Percentiles rank a stretch among this genome's conserved stretches.
Conservation (phyloP, 257 asterid species). For the Paraleonurus japonicus region DNA sequence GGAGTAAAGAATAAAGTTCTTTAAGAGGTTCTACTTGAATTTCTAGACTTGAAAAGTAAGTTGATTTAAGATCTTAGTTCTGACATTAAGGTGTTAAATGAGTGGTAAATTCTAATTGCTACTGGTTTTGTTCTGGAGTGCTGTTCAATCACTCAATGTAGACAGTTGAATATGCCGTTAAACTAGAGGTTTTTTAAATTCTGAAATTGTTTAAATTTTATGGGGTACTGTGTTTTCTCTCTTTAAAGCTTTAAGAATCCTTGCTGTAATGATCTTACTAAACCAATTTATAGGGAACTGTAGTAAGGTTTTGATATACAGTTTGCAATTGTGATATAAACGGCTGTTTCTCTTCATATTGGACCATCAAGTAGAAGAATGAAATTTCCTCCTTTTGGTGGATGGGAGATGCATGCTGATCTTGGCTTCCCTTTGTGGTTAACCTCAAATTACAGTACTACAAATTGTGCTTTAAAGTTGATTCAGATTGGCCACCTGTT, state of each 20-base stretch:
- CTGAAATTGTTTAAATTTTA: not conserved
- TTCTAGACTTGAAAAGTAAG: slow-evolving; percentile 7
- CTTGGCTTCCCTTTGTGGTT: slow-evolving; percentile 22
- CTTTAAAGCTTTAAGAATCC: not conserved
- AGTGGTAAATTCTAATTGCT: not conserved
- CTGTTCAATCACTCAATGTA: not conserved
- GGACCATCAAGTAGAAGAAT: not conserved
- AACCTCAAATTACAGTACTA: slow-evolving; percentile 9
- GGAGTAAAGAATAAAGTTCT: not conserved
- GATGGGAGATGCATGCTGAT: slow-evolving; percentile 12
- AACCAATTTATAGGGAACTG: not conserved
- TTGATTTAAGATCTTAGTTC: not conserved
- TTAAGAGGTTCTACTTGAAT: slow-evolving; percentile 7
- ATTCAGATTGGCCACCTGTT: slow-evolving; percentile 16
- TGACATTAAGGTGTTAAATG: not conserved
- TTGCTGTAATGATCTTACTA: not conserved
- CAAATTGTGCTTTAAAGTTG: slow-evolving; percentile 4
- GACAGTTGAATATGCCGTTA: not conserved
- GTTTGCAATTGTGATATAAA: not conserved
- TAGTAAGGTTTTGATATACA: not conserved
- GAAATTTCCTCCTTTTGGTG: not conserved
- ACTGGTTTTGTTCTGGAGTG: not conserved
- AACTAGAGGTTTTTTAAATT: not conserved
- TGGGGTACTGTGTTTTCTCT: not conserved
- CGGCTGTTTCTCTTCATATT: not conserved